Evolutionary conservation across 495 filamentous ascomycete species (phyloP), one percentile per base, ranked within the genome.

Genomic region (Rostrohypoxylon terebratum): DNA sequence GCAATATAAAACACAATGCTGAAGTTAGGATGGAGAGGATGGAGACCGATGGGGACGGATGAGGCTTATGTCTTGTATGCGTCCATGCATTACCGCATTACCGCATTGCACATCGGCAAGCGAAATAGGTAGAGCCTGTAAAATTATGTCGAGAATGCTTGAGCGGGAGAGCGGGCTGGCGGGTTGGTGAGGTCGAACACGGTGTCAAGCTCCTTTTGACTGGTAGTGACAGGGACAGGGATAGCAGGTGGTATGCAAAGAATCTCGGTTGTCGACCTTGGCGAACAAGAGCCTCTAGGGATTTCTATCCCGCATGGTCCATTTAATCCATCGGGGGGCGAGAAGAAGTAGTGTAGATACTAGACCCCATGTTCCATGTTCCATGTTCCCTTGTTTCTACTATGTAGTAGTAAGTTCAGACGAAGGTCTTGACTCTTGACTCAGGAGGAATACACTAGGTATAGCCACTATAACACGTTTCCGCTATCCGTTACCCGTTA

Each of bases 181-280:
- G 42, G 42, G 42, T 38, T 38, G 25, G 31, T 63, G 42, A 44
- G n/a, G 33, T 60, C 54, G 28, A 51, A 62, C 47, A 57, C 45
- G n/a, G 42, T 45, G 42, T 45, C 42, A 45, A 45, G 42, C 42
- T 45, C 42, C 42, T 7, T 45, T 7, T 45, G 42, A 45, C 50
- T 55, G 25, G 61, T 62, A 69, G 62, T 66, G 50, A 44, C 67
- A 63, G 45, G 66, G 53, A 66, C 71, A 74, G 66, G 71, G 71
- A 74, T 69, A 47, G 16, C 20, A 69, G 54, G 18, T 65, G 61
- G 59, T 74, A 69, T 74, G 66, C 63, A 69, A 60, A 63, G 63
- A 74, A 74, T 74, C 71, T 74, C 71, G 66, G 71, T 74, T 74
- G 71, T 60, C 57, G 45, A 74, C 66, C 71, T 74, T 74, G 71